Base-by-base conservation (phyloP, 1,284 basidiomycete species). In the Trichosporon inkin region DNA sequence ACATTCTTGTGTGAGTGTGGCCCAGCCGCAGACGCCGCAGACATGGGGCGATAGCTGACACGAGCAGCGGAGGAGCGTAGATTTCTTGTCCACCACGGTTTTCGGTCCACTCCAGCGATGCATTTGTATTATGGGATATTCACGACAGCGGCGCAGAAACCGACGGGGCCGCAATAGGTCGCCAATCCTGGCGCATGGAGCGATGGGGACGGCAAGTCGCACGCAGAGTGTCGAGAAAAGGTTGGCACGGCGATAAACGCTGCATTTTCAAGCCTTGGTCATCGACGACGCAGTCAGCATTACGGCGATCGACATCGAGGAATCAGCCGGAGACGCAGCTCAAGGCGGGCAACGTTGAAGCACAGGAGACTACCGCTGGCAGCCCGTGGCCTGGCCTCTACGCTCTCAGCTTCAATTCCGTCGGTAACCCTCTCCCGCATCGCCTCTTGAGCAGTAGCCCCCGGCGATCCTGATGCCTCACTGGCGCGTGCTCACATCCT, bases 1-100 rank as follows among this genome's bases (percentile, higher is more conserved):
- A 93, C 78, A 93, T 94, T 67, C 84, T 94, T 68, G 91, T 94
- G 91, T 94, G 84, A 72, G 91, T 88, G n/a, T n/a, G n/a, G n/a
- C n/a, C n/a, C n/a, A n/a, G n/a, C n/a, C n/a, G n/a, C n/a, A n/a
- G n/a, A n/a, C n/a, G n/a, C n/a, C n/a, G n/a, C n/a, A n/a, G n/a
- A n/a, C n/a, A n/a, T n/a, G n/a, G n/a, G 14, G 6, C 44, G 11
- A 10, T 1, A n/a, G 37, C 59, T 63, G 54, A 61, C 62, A 38
- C 36, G 8, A 6, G 4, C 60, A 64, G 62, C 51, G 62, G 62
- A 44, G 62, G 62, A 47, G 62, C 62, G 53, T 64, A 64, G 54
- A 28, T 19, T 20, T 40, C 16, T 24, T 28, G 20, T 40, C 44
- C 49, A 34, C 53, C 28, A 47, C 39, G 57, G 24, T 28, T 32